phyloP scores from a whole-genome alignment of 129 eudicot genomes.

The Saussurea involucrata region DNA sequence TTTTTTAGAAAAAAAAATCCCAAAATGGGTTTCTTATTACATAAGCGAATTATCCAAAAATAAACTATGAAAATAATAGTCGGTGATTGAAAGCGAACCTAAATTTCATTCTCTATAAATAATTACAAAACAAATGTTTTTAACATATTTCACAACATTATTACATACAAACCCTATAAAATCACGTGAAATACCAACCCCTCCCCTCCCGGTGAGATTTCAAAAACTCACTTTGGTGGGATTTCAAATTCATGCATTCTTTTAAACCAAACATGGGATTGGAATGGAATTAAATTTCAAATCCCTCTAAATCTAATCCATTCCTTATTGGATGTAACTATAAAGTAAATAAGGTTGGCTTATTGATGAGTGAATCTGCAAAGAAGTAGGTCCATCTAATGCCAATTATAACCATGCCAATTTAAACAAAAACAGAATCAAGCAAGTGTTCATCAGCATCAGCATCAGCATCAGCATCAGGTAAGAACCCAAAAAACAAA shows the following conservation, averaged over 20 bases:
- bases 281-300: too few species aligned
- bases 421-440: background rate
- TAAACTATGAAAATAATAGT: too few species aligned
- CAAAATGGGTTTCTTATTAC: too few species aligned
- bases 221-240: background rate
- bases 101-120: background rate
- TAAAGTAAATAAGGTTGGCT: background rate
- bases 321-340: background rate
- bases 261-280: background rate
- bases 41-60: background rate
- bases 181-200: background rate
- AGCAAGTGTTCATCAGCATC: constrained; percentile 17
- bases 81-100: background rate
- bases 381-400: background rate
- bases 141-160: background rate
- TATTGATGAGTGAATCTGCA: constrained; percentile 18
- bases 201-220: background rate
- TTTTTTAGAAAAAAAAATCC: background rate
- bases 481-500: constrained; percentile 15
- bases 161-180: background rate
- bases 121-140: background rate
- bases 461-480: constrained; percentile 18
- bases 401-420: constrained; percentile 16
- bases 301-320: too few species aligned
- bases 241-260: background rate